A percentile compares a stretch with the other conserved stretches of the same genome.
These are phyloP conservation scores for Piromyces finnis DNA, from an alignment of 192 early-diverging fungal species.

Conservation along the genomic window DNA sequence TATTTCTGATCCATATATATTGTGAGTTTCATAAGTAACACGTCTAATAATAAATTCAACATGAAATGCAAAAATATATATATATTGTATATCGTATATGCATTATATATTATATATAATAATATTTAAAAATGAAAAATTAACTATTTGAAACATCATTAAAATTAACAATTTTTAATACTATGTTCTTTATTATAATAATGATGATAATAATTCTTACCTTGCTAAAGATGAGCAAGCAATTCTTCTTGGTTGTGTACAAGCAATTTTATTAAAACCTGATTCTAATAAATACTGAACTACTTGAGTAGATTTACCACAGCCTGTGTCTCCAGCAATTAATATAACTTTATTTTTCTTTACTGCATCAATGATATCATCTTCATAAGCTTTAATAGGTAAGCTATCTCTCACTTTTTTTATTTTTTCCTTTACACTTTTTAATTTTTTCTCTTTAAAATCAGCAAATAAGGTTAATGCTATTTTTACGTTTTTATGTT, in stretches of 20 bases:
- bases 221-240: constrained; percentile 34
- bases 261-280: constrained; percentile 52
- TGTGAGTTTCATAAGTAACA: constrained; percentile 31
- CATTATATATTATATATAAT: too few relatives aligned
- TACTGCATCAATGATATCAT: constrained; percentile 36
- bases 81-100: too few relatives aligned
- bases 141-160: too few relatives aligned
- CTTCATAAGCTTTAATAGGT: constrained; percentile 41
- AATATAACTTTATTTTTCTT: constrained; percentile 33
- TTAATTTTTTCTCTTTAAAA: not conserved
- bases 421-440: not conserved
- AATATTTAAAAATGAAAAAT: too few relatives aligned
- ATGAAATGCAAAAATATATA: not conserved
- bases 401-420: constrained; percentile 5
- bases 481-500: not conserved
- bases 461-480: not conserved
- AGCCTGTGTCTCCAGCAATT: constrained; percentile 56
- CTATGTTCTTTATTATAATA: constrained; percentile 16
- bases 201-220: constrained; percentile 42
- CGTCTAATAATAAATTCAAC: not conserved
- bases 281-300: constrained; percentile 72
- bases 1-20: constrained; percentile 44
- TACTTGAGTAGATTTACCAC: constrained; percentile 59
- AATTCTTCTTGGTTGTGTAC: constrained; percentile 83
- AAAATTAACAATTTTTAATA: too few relatives aligned